A percentile compares a stretch with the other conserved stretches of the same genome.
phyloP scores from a whole-genome alignment of 2,329 filamentous ascomycete species.

The Colletotrichum sp. region DNA sequence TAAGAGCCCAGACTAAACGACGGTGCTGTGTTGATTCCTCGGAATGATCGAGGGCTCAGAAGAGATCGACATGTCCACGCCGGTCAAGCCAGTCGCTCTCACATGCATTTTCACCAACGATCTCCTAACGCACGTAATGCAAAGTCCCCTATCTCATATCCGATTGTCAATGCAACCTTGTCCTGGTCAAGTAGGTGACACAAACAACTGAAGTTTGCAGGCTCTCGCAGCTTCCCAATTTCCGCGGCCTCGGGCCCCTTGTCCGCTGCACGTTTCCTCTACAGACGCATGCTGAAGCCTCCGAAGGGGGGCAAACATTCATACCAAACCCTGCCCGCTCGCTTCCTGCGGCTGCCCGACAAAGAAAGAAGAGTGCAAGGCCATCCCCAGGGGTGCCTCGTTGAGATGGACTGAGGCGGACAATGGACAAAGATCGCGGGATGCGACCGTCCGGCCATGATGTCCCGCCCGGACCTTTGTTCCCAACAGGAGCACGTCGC shows the following conservation, averaged over 20 bases:
- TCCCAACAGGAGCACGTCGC: neutral
- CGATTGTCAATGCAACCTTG: neutral
- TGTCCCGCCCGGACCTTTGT: neutral
- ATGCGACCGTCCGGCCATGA: neutral
- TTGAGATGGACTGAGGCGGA: neutral
- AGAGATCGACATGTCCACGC: neutral
- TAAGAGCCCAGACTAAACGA: neutral
- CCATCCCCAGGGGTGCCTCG: neutral
- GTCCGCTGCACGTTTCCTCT: neutral
- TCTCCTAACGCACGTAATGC: neutral
- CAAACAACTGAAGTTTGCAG: neutral
- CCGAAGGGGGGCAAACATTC: neutral
- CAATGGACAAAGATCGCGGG: neutral
- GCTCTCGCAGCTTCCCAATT: neutral
- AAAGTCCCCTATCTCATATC: neutral
- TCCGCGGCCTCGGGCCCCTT: neutral
- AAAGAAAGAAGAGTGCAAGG: neutral
- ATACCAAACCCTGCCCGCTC: neutral
- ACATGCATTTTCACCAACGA: neutral
- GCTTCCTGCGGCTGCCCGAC: neutral
- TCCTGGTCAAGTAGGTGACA: neutral
- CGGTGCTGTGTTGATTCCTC: neutral
- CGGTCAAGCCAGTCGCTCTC: too few species aligned
- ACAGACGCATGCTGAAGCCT: neutral
- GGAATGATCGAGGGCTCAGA: neutral